A percentile compares a stretch with the other conserved stretches of the same genome.
Evolutionary conservation across 768 basidiomycete species (phyloP).

Genomic region (Trametes elegans): DNA sequence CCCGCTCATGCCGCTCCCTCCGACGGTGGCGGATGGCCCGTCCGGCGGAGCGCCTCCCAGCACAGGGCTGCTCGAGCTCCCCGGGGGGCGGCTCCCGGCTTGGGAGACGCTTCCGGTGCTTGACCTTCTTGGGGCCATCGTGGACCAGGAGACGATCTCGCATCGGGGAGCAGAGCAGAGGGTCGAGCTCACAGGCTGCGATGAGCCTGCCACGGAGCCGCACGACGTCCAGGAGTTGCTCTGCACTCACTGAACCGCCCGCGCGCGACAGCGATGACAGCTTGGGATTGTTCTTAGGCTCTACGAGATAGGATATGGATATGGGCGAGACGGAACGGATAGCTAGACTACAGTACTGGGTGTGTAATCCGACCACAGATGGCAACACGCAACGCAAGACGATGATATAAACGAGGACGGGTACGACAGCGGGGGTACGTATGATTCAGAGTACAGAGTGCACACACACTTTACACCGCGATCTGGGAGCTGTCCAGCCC

Average conservation of each 20-base stretch:
- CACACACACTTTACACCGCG: conserved; percentile 34
- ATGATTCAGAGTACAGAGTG: neutral
- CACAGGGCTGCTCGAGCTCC: conserved; percentile 56
- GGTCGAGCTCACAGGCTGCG: conserved; percentile 26
- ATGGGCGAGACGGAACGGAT: neutral
- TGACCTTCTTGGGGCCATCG: conserved; percentile 45
- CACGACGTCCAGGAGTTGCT: conserved; percentile 24
- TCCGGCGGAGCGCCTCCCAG: conserved; percentile 8
- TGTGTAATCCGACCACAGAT: conserved; percentile 8
- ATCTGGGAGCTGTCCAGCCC: conserved; percentile 75
- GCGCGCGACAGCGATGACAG: conserved; percentile 10
- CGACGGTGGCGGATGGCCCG: conserved; percentile 21
- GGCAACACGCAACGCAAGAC: neutral
- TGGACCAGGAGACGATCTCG: conserved; percentile 34
- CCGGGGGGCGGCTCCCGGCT: conserved; percentile 47
- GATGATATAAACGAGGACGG: too few relatives aligned
- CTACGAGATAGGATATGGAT: neutral
- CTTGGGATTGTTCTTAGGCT: conserved; percentile 8
- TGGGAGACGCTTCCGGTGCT: conserved; percentile 62
- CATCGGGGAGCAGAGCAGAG: conserved; percentile 33
- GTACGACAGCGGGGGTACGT: too few relatives aligned
- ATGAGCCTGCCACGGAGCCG: neutral
- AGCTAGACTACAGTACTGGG: conserved; percentile 12
- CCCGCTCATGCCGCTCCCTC: conserved; percentile 60
- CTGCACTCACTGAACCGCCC: conserved; percentile 15